These are phyloP conservation scores for Sinapis alba DNA, from an alignment of 441 rosid genomes.

Conservation along the genomic window DNA sequence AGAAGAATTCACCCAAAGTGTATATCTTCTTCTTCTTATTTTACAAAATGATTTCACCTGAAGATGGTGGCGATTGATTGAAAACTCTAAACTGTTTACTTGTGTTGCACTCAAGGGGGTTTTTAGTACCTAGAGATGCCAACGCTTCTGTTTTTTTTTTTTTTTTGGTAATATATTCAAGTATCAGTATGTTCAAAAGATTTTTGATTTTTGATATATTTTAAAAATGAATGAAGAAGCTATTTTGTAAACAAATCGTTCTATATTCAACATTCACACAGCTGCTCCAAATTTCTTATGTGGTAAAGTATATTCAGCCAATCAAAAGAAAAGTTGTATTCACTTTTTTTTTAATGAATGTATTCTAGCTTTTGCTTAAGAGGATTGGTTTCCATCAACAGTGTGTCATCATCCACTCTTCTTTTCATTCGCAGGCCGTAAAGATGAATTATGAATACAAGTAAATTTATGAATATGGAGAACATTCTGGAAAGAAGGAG, in stretches of 20 bases:
- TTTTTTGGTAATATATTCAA: background rate
- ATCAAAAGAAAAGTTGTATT: conserved; percentile 5
- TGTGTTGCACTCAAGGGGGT: background rate
- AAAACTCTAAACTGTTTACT: background rate
- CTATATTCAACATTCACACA: background rate
- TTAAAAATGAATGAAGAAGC: background rate
- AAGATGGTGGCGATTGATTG: background rate
- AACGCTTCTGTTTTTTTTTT: conserved; percentile 36
- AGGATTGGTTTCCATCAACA: background rate
- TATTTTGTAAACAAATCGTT: background rate
- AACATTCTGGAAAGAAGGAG: background rate
- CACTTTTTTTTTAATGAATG: background rate
- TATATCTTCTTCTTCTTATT: background rate
- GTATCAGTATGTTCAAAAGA: background rate
- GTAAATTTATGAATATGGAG: background rate
- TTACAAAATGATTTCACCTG: background rate
- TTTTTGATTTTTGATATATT: background rate
- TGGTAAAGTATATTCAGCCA: background rate
- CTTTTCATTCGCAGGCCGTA: conserved; percentile 10
- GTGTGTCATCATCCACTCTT: background rate
- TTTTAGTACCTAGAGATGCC: too few species aligned
- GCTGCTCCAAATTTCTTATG: background rate
- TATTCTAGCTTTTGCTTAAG: conserved; percentile 15
- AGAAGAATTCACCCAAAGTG: background rate
- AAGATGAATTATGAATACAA: background rate